Evolutionary conservation across 2,329 filamentous ascomycete species (phyloP).

Genomic region (Talaromyces sp.): DNA sequence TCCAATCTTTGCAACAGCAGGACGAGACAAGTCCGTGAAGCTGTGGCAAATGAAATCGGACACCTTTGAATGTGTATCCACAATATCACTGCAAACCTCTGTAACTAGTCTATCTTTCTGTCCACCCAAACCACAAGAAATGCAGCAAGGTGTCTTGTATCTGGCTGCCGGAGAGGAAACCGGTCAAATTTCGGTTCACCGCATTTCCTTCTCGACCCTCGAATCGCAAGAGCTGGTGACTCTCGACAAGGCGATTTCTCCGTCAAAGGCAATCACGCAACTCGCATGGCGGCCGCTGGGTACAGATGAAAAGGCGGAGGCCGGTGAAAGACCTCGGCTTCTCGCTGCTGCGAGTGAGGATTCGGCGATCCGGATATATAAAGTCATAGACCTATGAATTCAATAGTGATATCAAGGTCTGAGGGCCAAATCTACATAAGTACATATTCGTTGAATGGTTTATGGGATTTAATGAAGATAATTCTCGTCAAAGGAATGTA

Average conservation of each 20-base stretch:
- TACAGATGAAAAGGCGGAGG: background rate
- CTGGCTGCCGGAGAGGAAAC: constrained; percentile 45
- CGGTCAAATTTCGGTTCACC: constrained; percentile 40
- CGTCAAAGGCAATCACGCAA: constrained; percentile 62
- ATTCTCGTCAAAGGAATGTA: background rate
- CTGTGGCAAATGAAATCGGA: constrained; percentile 50
- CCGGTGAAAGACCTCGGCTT: background rate
- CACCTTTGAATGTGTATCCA: constrained; percentile 48
- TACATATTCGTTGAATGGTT: background rate
- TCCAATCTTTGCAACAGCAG: constrained; percentile 73
- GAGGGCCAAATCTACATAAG: background rate
- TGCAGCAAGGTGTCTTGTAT: constrained; percentile 24
- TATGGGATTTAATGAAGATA: background rate
- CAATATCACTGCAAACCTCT: constrained; percentile 52
- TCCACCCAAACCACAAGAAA: constrained; percentile 19
- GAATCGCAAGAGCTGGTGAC: constrained; percentile 24
- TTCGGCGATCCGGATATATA: constrained; percentile 37
- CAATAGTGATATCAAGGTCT: constrained; percentile 11
- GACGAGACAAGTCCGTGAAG: constrained; percentile 79
- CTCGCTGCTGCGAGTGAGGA: constrained; percentile 45
- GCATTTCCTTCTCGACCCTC: constrained; percentile 26
- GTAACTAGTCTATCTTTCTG: constrained; percentile 70
- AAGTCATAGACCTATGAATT: constrained; percentile 25
- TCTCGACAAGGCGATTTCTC: constrained; percentile 39
- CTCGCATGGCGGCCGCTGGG: constrained; percentile 60